Evolutionary conservation across 495 filamentous ascomycete species (phyloP).

Genomic region (Penicillium cinerascens): DNA sequence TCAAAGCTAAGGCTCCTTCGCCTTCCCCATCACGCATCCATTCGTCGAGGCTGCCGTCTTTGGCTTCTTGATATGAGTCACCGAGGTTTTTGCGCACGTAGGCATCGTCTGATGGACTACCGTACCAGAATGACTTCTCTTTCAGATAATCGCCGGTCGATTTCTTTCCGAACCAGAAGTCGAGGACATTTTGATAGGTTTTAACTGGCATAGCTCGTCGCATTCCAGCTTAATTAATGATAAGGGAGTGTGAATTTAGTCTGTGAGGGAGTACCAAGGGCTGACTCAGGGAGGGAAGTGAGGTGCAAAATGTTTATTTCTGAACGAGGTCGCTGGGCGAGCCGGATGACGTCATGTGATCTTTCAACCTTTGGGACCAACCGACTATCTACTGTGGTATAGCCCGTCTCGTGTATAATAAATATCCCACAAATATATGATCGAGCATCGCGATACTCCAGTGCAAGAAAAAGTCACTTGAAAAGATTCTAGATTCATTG

Average conservation of each 20-base stretch:
- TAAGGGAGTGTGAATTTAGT: no score
- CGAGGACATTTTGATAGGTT: conserved; percentile 14
- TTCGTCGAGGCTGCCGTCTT: conserved; percentile 9
- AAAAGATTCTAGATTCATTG: neutral
- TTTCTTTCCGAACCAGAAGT: conserved; percentile 23
- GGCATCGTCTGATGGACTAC: conserved; percentile 18
- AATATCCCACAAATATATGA: no score
- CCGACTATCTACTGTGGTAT: no score
- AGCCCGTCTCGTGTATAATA: no score
- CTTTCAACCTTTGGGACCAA: neutral
- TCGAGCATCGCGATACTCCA: no score
- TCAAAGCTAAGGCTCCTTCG: conserved; percentile 27
- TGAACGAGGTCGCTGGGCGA: neutral
- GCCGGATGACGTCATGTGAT: neutral
- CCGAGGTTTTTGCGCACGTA: conserved; percentile 15
- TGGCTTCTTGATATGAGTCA: conserved; percentile 8
- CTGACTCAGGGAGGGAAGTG: neutral
- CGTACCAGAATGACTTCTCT: conserved; percentile 26
- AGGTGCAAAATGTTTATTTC: neutral
- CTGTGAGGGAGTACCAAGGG: no score
- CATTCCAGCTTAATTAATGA: neutral
- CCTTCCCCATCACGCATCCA: conserved; percentile 12
- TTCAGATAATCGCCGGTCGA: conserved; percentile 14
- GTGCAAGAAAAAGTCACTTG: neutral
- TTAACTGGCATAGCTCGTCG: conserved; percentile 6